Evolutionary conservation across 768 basidiomycete species (phyloP), one percentile per base, ranked within the genome.

Genomic region (Suillus subluteus): DNA sequence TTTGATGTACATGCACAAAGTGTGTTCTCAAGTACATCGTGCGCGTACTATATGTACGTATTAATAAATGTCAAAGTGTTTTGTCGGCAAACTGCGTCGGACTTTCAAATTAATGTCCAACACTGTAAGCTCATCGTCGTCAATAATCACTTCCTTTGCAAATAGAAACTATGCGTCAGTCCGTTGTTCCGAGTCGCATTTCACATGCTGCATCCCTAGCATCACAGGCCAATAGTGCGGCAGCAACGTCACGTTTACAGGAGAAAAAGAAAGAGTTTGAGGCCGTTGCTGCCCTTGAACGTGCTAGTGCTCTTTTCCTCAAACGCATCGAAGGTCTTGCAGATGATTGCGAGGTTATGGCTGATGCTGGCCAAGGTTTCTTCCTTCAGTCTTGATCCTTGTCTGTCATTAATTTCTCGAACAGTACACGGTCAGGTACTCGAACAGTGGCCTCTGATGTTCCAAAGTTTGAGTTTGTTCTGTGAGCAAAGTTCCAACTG

Each of bases 191-290:
- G 1, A 81, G 71, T 71, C 86, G 87, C 52, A 81, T 79, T 23
- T 87, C 86, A 16, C 84, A 88, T 69, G 79, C 79, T 8, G 73
- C 81, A 50, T 79, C 44, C 74, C 78, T 65, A 64, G 48, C 66
- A 40, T 56, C 55, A 6, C 79, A 83, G 79, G 54, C 54, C 54
- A 32, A 32, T 32, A 55, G 18, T 18, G 54, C 86, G 2, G 86
- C 85, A 1, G 83, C 87, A 1, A 66, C 79, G 1, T 81, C 86
- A 21, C 89, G 88, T 69, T 82, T 91, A 54, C 64, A 82, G 3
- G 91, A 94, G 72, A 93, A 93, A 81, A 93, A 91, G 80, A 93
- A 91, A 73, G 92, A 94, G 74, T 87, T 82, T 64, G 91, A 92
- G 64, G 91, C 90, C 0, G 89, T 92, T 32, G 83, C 86, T 26